A percentile compares a stretch with the other conserved stretches of the same genome.
Conservation (phyloP, 208 protist species). For the Hexamita inflata region DNA sequence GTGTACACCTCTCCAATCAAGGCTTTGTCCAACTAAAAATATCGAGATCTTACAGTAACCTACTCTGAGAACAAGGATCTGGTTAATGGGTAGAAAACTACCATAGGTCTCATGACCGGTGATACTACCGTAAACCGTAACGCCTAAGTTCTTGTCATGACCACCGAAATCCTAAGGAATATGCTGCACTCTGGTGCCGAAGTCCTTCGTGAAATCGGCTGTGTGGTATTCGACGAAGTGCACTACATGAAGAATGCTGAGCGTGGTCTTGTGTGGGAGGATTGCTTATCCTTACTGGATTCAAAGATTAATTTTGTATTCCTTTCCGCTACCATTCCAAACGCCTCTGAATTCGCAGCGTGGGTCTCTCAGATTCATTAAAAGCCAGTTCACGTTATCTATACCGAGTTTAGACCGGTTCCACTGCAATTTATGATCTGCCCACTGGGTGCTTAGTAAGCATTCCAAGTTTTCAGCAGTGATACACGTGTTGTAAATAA, state of each 20-base stretch:
- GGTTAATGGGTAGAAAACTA: no score
- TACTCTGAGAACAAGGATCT: constrained; percentile 63
- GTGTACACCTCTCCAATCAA: constrained; percentile 99
- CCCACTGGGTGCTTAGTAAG: not conserved
- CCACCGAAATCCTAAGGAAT: constrained; percentile 68
- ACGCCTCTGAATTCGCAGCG: constrained; percentile 92
- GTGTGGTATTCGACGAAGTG: constrained; percentile 97
- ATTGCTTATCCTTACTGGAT: constrained; percentile 95
- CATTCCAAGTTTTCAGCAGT: not conserved
- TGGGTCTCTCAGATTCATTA: constrained; percentile 77
- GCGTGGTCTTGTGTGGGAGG: constrained; percentile 99
- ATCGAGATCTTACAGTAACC: constrained; percentile 85
- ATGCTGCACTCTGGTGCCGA: constrained; percentile 87
- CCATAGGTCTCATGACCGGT: constrained; percentile 98
- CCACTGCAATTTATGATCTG: constrained; percentile 82
- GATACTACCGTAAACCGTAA: constrained; percentile 94
- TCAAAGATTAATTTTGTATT: constrained; percentile 85
- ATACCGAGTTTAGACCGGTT: constrained; percentile 94
- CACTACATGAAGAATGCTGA: constrained; percentile 90
- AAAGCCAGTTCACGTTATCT: constrained; percentile 91
- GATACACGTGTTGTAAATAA: not conserved
- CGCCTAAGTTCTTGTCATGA: constrained; percentile 95
- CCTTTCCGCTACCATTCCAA: constrained; percentile 99
- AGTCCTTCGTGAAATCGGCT: constrained; percentile 91
- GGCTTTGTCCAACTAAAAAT: constrained; percentile 99